Base-by-base conservation (phyloP, 257 asterid genomes). In the Striga asiatica region DNA sequence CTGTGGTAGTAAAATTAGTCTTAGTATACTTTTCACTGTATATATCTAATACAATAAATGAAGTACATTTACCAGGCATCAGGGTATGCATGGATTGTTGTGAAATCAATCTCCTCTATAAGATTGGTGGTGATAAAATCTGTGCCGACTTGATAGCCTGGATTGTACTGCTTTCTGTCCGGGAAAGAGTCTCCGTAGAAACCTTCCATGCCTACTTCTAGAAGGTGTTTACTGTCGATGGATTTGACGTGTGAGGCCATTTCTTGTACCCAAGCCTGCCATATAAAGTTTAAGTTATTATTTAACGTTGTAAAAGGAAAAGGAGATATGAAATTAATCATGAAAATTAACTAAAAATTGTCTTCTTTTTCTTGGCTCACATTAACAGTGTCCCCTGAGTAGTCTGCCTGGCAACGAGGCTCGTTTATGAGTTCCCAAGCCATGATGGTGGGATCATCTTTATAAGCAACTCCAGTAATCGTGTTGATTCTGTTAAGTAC, bases 141-240 rank as follows among this genome's bases (percentile, higher is more conserved):
- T 8, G 86, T 73, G 41, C 86, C 86, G 1, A 76, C 80, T 66
- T 66, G 74, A 37, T 57, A 79, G 0, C 83, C 81, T 4, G 81
- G 87, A 55, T 79, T 79, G 46, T 38, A 53, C 46, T 71, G 70
- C 37, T 79, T 71, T 21, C 61, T 74, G 22, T 65, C 60, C 2
- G 80, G 76, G 27, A 62, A 25, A 1, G 81, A 65, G 19, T 76
- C 83, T 10, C 87, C 83, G 12, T 76, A 76, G 12, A 74, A 79
- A 2, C 87, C 83, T 60, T 76, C 79, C 87, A 76, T 74, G 31
- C 87, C 83, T 2, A 74, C 43, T 46, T 67, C 78, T 19, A 76
- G 11, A 43, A 79, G 61, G 47, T 76, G 87, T 23, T 66, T 63
- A 0, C 27, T 51, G 56, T 79, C 81, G 0, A 79, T 5, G 12